Evolutionary conservation across 1,284 basidiomycete species (phyloP).

Genomic region (Cutaneotrichosporon dermatis): DNA sequence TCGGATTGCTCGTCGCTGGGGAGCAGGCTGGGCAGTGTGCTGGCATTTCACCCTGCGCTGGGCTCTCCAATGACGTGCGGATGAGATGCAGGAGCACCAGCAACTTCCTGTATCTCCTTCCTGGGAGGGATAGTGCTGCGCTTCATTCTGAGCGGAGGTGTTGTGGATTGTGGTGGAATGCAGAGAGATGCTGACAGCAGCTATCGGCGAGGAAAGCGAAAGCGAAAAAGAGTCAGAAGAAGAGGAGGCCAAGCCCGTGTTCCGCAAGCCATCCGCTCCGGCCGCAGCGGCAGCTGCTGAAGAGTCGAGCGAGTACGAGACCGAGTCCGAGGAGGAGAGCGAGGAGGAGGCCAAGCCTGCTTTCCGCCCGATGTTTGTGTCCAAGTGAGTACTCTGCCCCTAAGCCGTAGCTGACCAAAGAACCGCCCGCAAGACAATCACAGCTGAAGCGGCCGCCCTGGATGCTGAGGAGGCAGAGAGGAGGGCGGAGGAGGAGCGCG

Average conservation of each 20-base stretch:
- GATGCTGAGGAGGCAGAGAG: conserved; percentile 40
- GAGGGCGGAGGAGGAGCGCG: conserved; percentile 38
- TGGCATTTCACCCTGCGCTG: no score
- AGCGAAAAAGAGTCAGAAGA: conserved; percentile 33
- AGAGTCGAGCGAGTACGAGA: conserved; percentile 49
- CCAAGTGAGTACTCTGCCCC: conserved; percentile 30
- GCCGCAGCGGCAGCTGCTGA: conserved; percentile 12
- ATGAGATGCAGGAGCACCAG: no score
- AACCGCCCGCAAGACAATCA: conserved; percentile 35
- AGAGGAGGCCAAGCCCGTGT: conserved; percentile 24
- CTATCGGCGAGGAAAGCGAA: conserved; percentile 19
- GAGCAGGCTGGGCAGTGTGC: no score
- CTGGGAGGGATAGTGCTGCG: no score
- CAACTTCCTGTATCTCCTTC: no score
- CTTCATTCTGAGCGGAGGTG: no score
- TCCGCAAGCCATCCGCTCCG: conserved; percentile 15
- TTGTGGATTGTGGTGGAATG: no score
- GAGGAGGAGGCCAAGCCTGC: conserved; percentile 45
- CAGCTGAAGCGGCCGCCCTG: conserved; percentile 35
- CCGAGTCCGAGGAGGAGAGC: conserved; percentile 43
- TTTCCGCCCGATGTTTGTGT: conserved; percentile 46
- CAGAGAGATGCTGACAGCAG: conserved; percentile 6
- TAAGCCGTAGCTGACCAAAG: conserved; percentile 15
- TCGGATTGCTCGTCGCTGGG: no score
- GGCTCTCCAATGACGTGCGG: no score